A percentile compares a stretch with the other conserved stretches of the same genome.
Evolutionary conservation across 2,329 filamentous ascomycete genomes (phyloP).

Genomic region (Talaromyces marneffei): DNA sequence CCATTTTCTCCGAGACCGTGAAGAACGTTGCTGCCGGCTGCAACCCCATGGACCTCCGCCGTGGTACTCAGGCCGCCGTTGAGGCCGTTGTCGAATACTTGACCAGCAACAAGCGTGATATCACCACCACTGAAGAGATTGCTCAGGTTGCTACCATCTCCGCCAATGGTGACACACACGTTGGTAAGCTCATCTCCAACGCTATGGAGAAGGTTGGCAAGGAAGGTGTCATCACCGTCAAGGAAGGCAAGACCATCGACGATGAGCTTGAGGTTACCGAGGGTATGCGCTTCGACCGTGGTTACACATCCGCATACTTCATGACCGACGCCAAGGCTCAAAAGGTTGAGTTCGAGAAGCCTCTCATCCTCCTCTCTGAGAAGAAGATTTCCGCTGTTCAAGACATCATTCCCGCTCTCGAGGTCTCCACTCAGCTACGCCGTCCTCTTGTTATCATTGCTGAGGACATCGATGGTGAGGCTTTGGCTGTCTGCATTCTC

Average conservation of each 20-base stretch:
- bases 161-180: constrained; percentile 92
- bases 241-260: constrained; percentile 97
- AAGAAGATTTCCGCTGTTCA: constrained; percentile 99
- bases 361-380: constrained; percentile 94
- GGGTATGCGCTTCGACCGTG: constrained; percentile 99
- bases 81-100: constrained; percentile 92
- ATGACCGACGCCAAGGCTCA: constrained; percentile 98
- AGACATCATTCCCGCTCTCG: constrained; percentile 96
- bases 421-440: constrained; percentile 91
- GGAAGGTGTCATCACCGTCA: constrained; percentile 99
- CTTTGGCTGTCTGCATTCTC: constrained; percentile 95
- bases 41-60: constrained; percentile 98
- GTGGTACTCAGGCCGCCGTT: constrained; percentile 94
- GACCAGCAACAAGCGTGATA: constrained; percentile 92
- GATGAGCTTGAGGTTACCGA: constrained; percentile 98
- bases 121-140: constrained; percentile 95
- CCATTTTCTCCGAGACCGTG: constrained; percentile 99
- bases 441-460: constrained; percentile 97
- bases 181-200: constrained; percentile 91
- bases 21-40: constrained; percentile 99
- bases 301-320: constrained; percentile 98
- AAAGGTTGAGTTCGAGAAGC: constrained; percentile 99
- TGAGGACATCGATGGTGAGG: constrained; percentile 98
- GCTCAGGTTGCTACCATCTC: constrained; percentile 97
- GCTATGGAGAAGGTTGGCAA: constrained; percentile 99